phyloP scores from a whole-genome alignment of 1,139 yeast genomes.

The Protomyces pachydermus region DNA sequence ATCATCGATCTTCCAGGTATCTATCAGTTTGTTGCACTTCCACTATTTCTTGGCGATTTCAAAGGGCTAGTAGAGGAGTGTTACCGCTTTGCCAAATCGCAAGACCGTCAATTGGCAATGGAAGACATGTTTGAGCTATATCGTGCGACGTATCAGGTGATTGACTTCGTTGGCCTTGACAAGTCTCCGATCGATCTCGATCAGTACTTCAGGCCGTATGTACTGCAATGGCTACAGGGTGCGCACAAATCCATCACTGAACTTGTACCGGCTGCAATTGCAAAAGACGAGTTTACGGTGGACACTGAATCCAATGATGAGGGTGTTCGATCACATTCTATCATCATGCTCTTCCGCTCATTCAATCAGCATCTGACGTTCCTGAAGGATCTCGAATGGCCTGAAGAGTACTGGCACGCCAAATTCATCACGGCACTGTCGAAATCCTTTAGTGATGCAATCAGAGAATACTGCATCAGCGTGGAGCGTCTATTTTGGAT shows the following conservation, averaged over 20 bases:
- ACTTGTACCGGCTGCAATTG: conserved; percentile 57
- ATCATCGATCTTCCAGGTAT: conserved; percentile 1
- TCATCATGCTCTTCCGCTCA: conserved; percentile 61
- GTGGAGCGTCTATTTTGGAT: conserved; percentile 48
- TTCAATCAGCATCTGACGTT: conserved; percentile 55
- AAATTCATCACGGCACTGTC: conserved; percentile 54
- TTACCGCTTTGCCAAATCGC: conserved; percentile 36
- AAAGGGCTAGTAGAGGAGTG: conserved; percentile 33
- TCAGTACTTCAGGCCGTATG: conserved; percentile 53
- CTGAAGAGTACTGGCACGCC: conserved; percentile 56
- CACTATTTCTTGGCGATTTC: conserved; percentile 4
- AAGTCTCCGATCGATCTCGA: conserved; percentile 6
- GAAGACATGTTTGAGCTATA: conserved; percentile 62
- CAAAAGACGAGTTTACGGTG: conserved; percentile 45
- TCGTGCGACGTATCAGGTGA: conserved; percentile 51
- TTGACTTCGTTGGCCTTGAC: conserved; percentile 48
- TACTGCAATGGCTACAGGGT: conserved; percentile 54
- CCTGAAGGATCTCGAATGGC: conserved; percentile 58
- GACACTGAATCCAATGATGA: conserved; percentile 36
- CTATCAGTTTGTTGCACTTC: neutral
- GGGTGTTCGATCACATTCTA: conserved; percentile 42
- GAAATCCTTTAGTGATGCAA: conserved; percentile 58
- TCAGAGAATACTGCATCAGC: conserved; percentile 50
- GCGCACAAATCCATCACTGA: conserved; percentile 49
- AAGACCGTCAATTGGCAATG: conserved; percentile 41